These are phyloP conservation scores for Penicillium freii DNA, from an alignment of 2,329 filamentous ascomycete genomes.

Conservation along the genomic window DNA sequence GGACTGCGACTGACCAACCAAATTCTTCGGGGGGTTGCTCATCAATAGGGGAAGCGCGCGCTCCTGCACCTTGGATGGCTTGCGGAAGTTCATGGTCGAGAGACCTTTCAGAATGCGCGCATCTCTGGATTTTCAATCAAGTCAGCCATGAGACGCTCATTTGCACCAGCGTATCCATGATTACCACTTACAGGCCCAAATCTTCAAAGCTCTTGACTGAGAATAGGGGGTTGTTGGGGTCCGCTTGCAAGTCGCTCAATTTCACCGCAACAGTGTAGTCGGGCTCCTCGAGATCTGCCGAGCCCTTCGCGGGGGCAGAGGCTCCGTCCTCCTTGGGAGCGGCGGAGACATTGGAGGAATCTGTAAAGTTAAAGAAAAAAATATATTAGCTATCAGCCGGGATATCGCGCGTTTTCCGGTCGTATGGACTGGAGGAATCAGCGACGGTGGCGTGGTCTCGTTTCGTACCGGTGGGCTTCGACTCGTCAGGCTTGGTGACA, in stretches of 20 bases:
- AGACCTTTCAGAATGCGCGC: conserved; percentile 72
- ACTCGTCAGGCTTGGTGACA: conserved; percentile 44
- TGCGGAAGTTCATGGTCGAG: conserved; percentile 78
- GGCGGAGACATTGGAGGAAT: conserved; percentile 17
- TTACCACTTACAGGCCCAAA: conserved; percentile 69
- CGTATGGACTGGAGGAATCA: conserved; percentile 8
- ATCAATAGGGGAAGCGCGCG: conserved; percentile 88
- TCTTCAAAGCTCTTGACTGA: conserved; percentile 83
- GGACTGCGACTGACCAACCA: conserved; percentile 98
- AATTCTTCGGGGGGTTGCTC: conserved; percentile 79
- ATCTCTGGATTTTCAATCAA: conserved; percentile 38
- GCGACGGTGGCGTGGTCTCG: conserved; percentile 13
- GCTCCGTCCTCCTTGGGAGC: conserved; percentile 41
- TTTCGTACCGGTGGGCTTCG: conserved; percentile 33
- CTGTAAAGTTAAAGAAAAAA: conserved; percentile 6
- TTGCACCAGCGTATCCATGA: neutral
- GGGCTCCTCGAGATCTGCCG: conserved; percentile 60
- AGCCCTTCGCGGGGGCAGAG: conserved; percentile 43
- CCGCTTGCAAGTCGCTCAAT: conserved; percentile 81
- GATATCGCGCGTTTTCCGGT: conserved; percentile 6
- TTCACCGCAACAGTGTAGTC: conserved; percentile 90
- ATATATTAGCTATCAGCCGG: conserved; percentile 24
- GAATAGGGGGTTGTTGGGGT: conserved; percentile 82
- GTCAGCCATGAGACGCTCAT: conserved; percentile 3
- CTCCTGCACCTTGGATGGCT: conserved; percentile 97